Percentiles rank a stretch among this genome's conserved stretches.
Evolutionary conservation across 176 grass and related monocot genomes (phyloP).

Genomic region (Rhipidocladum racemiflorum): DNA sequence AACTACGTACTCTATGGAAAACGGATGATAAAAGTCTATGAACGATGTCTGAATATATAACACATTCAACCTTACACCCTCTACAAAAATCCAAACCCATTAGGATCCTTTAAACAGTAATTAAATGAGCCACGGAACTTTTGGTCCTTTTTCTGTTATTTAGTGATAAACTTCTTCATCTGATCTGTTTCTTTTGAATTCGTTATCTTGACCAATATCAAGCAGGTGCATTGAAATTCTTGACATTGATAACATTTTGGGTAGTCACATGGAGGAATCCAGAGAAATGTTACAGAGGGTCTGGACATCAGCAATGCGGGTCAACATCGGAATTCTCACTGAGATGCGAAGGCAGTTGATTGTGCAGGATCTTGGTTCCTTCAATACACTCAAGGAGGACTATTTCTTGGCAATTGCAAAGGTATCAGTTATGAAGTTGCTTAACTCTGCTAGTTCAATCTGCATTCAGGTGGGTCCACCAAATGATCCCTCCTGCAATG

Average conservation of each 20-base stretch:
- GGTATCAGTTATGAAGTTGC: background rate
- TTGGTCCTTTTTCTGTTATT: background rate
- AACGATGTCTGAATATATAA: too few species aligned
- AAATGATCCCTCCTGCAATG: background rate
- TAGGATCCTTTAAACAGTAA: too few species aligned
- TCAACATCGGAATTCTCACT: background rate
- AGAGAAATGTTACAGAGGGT: background rate
- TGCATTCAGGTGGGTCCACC: background rate
- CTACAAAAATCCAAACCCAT: too few species aligned
- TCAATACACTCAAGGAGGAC: slow-evolving; percentile 13
- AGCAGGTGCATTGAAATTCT: slow-evolving; percentile 16
- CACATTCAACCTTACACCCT: too few species aligned
- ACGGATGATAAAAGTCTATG: too few species aligned
- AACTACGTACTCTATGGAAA: too few species aligned
- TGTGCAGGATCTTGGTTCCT: background rate
- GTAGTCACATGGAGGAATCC: background rate
- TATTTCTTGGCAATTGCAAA: slow-evolving; percentile 15
- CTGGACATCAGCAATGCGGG: background rate
- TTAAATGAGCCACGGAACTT: too few species aligned
- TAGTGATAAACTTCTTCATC: background rate
- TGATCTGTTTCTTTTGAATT: background rate
- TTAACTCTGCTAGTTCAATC: background rate
- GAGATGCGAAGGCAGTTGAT: slow-evolving; percentile 20
- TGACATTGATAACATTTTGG: slow-evolving; percentile 9
- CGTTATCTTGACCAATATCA: too few species aligned